Evolutionary conservation across 1,139 yeast species (phyloP).

Genomic region (Lodderomyces margitis): DNA sequence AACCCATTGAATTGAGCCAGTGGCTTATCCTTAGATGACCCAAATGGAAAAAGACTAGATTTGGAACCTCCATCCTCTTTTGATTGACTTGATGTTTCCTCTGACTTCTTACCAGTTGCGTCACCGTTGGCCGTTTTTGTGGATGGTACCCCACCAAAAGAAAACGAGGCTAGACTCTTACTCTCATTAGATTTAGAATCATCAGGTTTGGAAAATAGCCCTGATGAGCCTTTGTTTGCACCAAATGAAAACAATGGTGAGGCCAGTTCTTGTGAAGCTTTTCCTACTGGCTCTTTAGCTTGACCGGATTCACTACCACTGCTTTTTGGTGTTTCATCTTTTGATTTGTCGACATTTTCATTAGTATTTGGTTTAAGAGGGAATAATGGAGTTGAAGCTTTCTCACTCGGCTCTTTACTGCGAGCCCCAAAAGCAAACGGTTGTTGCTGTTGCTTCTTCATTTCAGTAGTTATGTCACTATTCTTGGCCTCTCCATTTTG

Average conservation of each 20-base stretch:
- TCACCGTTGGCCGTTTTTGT: not conserved
- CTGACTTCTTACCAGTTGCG: not conserved
- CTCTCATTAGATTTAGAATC: not conserved
- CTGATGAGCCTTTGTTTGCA: not conserved
- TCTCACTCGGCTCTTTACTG: not conserved
- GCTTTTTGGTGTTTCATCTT: not conserved
- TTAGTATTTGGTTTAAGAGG: not conserved
- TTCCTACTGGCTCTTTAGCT: not conserved
- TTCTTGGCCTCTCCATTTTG: not conserved
- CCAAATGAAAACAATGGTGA: conserved; percentile 5
- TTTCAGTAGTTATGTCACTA: not conserved
- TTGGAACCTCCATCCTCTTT: not conserved
- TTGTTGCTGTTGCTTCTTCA: not conserved
- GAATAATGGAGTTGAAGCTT: not conserved
- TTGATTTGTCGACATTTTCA: not conserved
- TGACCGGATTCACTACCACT: not conserved
- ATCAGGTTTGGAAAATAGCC: conserved; percentile 3
- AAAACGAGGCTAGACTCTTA: not conserved
- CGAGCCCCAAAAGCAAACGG: not conserved
- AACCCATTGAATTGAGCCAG: not conserved
- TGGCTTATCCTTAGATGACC: not conserved
- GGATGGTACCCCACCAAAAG: not conserved
- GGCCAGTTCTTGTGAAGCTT: conserved; percentile 3
- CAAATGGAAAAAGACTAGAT: not conserved
- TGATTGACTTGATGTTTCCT: not conserved